A percentile compares a stretch with the other conserved stretches of the same genome.
These are phyloP conservation scores for Podila epicladia DNA, from an alignment of 192 early-diverging fungal genomes.

Conservation along the genomic window DNA sequence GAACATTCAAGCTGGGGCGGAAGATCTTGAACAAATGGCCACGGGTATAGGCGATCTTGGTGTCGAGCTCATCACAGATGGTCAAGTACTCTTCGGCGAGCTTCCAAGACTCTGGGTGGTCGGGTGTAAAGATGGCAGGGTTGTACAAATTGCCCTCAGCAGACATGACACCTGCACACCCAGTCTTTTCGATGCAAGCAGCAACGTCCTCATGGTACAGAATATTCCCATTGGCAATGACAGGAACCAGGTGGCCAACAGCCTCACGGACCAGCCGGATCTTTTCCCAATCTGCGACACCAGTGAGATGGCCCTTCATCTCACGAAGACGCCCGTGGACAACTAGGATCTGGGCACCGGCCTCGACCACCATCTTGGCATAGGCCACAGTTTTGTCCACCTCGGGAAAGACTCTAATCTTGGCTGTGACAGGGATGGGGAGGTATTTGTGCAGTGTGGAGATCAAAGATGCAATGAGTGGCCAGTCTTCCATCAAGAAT, in stretches of 20 bases:
- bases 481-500: conserved; percentile 96
- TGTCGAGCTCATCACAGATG: conserved; percentile 76
- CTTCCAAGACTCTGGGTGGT: conserved; percentile 74
- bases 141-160: conserved; percentile 90
- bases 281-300: conserved; percentile 95
- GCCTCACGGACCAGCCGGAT: conserved; percentile 87
- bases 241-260: conserved; percentile 75
- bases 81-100: conserved; percentile 91
- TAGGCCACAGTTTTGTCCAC: conserved; percentile 91
- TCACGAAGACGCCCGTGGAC: conserved; percentile 96
- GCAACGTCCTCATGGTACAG: conserved; percentile 91
- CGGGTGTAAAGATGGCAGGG: conserved; percentile 82
- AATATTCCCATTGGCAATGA: conserved; percentile 99
- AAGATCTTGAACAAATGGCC: conserved; percentile 97
- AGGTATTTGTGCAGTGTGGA: conserved; percentile 83
- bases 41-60: conserved; percentile 75
- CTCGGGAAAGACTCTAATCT: conserved; percentile 93
- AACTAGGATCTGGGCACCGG: conserved; percentile 91
- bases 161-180: conserved; percentile 94
- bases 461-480: conserved; percentile 62
- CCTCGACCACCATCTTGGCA: conserved; percentile 94
- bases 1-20: conserved; percentile 73
- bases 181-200: conserved; percentile 83
- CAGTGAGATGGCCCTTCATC: conserved; percentile 97
- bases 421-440: conserved; percentile 92